Base-by-base conservation (phyloP, 1,139 yeast genomes). In the Entelexis paramagnoliae region DNA sequence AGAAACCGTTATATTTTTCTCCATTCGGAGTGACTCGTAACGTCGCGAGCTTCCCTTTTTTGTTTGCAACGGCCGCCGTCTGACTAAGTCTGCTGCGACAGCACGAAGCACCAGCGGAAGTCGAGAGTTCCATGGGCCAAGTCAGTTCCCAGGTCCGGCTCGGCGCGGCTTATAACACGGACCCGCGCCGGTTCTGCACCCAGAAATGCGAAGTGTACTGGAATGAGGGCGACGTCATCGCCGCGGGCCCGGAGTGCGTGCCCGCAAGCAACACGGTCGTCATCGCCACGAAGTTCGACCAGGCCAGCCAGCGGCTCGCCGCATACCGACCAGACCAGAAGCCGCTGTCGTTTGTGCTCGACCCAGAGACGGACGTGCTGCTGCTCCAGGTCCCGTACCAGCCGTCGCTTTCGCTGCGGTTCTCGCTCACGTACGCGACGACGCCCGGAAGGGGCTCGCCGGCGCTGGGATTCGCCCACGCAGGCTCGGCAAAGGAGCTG, bases 351-450 rank as follows among this genome's bases (percentile, higher is more conserved):
- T 58, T 49, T 34, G 54, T 55, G 16, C 53, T 42, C 28, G 60
- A 58, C 45, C 59, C 61, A 3, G 60, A 52, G 30, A 39, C 57
- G 9, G 53, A 45, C 29, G 26, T 30, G 20, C 28, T 55, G 33
- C 32, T 59, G 22, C 46, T 58, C 17, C 59, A 57, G 20, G 54
- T 59, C 24, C 60, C 59, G 14, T 55, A 53, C 51, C 49, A 43
- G 34, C 55, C 59, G 40, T 43, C 53, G 24, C 36, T 55, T 7
- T 32, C 52, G 13, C 19, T 58, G 35, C 49, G 49, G 24, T 58
- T 56, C 51, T 30, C 41, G 29, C 46, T 59, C 11, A 30, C 50
- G 13, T 20, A 55, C 42, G 50, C 56, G 42, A 44, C 47, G 1
- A 50, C 53, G 4, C 54, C 53, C 22, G 54, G 51, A 19, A 19